phyloP scores from a whole-genome alignment of 192 early-diverging fungal genomes.

The Thoreauomyces humboldtii region DNA sequence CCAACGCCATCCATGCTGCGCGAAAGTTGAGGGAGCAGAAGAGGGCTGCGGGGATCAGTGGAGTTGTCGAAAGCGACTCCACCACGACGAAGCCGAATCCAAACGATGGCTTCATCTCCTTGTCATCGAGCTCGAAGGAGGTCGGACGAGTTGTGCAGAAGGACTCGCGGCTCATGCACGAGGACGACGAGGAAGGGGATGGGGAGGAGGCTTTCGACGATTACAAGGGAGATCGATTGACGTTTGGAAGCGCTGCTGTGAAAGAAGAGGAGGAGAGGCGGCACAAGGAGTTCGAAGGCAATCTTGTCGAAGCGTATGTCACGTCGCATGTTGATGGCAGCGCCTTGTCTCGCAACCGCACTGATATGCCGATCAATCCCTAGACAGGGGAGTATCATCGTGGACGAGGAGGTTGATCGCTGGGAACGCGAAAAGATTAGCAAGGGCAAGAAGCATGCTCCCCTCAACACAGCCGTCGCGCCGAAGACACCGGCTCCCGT shows the following conservation, averaged over 20 bases:
- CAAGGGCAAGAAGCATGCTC: constrained; percentile 11
- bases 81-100: background rate
- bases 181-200: constrained; percentile 37
- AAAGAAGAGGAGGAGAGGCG: constrained; percentile 25
- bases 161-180: constrained; percentile 34
- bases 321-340: too few species aligned
- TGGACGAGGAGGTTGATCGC: constrained; percentile 37
- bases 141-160: constrained; percentile 4
- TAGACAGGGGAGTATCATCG: constrained; percentile 29
- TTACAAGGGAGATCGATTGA: constrained; percentile 35
- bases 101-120: constrained; percentile 23
- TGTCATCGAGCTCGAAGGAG: constrained; percentile 11
- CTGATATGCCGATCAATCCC: background rate
- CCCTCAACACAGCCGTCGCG: background rate
- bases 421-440: constrained; percentile 39
- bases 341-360: background rate
- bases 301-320: constrained; percentile 26
- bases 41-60: constrained; percentile 24
- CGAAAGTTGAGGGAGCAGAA: constrained; percentile 33
- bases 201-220: constrained; percentile 45
- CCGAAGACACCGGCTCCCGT: constrained; percentile 5
- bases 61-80: background rate
- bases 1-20: constrained; percentile 29
- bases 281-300: constrained; percentile 26
- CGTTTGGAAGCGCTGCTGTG: constrained; percentile 35